These are phyloP conservation scores for Fonsecaea erecta DNA, from an alignment of 2,329 filamentous ascomycete species.

Conservation along the genomic window DNA sequence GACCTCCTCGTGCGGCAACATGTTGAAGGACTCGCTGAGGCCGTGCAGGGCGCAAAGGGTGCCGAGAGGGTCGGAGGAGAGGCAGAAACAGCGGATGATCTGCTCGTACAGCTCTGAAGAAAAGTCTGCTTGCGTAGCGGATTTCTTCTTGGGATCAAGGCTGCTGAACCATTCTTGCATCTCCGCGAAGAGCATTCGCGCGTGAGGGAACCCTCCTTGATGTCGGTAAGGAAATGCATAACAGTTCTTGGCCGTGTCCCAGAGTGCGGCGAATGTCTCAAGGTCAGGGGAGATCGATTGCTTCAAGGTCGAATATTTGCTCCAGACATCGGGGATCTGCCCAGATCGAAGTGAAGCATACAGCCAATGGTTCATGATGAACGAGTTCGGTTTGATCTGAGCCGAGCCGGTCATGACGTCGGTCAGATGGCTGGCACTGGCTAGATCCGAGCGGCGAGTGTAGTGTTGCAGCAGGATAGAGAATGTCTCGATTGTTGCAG, in stretches of 20 bases:
- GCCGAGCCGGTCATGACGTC: constrained; percentile 63
- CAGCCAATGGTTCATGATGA: constrained; percentile 80
- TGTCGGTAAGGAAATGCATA: constrained; percentile 57
- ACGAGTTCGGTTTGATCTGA: constrained; percentile 70
- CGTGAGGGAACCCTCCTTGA: constrained; percentile 50
- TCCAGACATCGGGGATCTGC: constrained; percentile 59
- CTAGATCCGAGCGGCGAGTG: constrained; percentile 63
- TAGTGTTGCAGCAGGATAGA: constrained; percentile 75
- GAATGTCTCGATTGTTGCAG: constrained; percentile 77
- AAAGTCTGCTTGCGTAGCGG: constrained; percentile 44
- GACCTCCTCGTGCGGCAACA: constrained; percentile 54
- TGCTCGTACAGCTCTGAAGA: constrained; percentile 57
- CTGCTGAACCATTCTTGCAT: constrained; percentile 55
- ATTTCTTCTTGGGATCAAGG: constrained; percentile 42
- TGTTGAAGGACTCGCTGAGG: constrained; percentile 50
- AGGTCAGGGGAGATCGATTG: constrained; percentile 62
- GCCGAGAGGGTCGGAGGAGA: constrained; percentile 55
- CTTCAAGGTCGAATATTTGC: constrained; percentile 62
- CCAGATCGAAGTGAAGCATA: constrained; percentile 67
- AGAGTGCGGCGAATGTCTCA: constrained; percentile 71
- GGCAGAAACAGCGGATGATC: constrained; percentile 58
- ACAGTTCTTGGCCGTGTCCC: constrained; percentile 58
- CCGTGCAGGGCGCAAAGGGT: constrained; percentile 56
- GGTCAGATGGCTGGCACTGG: constrained; percentile 64
- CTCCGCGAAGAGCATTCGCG: constrained; percentile 52